Evolutionary conservation across 441 rosid genomes (phyloP).

Genomic region (Bruguiera hainesii): DNA sequence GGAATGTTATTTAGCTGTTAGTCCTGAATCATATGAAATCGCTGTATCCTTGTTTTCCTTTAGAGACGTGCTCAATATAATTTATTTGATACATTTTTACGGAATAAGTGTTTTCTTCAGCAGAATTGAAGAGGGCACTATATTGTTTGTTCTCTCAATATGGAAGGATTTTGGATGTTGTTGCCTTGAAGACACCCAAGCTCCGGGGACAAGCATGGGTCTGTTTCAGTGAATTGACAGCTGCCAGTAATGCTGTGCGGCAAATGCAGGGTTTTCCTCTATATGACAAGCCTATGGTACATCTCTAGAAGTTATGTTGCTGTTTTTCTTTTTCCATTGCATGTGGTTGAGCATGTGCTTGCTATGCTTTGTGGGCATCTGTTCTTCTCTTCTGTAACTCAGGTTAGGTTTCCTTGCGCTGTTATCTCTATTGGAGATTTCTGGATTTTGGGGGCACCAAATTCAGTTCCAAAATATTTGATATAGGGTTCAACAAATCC

Average conservation of each 20-base stretch:
- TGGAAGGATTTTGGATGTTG: conserved; percentile 96
- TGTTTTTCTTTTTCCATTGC: neutral
- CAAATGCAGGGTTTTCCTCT: conserved; percentile 98
- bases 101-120: conserved; percentile 13
- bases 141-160: conserved; percentile 92
- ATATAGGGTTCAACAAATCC: too few species aligned
- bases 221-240: conserved; percentile 76
- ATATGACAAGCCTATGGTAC: conserved; percentile 94
- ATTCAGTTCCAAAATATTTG: too few species aligned
- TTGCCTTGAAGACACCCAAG: conserved; percentile 90
- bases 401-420: neutral
- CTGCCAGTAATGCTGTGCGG: conserved; percentile 92
- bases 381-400: neutral
- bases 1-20: too few species aligned
- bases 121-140: conserved; percentile 93
- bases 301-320: conserved; percentile 16
- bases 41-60: neutral
- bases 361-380: neutral
- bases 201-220: conserved; percentile 99
- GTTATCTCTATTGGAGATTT: neutral
- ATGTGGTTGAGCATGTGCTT: neutral
- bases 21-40: neutral
- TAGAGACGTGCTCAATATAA: neutral
- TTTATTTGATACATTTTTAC: neutral
- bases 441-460: too few species aligned